phyloP scores from a whole-genome alignment of 495 filamentous ascomycete genomes.

The Penicillium simplicissimum region DNA sequence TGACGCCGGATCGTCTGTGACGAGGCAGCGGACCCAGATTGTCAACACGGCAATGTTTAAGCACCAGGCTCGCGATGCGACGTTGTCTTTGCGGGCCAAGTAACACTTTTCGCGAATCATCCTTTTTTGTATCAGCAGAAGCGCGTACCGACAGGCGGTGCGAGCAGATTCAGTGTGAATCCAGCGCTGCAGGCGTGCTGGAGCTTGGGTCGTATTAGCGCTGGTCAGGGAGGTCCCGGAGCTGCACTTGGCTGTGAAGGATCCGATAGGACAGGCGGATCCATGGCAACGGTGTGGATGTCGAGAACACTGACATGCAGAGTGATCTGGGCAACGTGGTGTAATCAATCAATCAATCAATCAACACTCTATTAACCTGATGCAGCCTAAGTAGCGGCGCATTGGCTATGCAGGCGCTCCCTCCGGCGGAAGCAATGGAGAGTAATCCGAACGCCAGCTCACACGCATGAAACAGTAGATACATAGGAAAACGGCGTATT shows the following conservation, averaged over 20 bases:
- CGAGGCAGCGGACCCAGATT: conserved; percentile 18
- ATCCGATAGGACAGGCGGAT: not conserved
- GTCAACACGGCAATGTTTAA: conserved; percentile 16
- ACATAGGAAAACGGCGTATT: too few relatives aligned
- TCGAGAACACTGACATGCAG: conserved; percentile 10
- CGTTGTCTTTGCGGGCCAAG: conserved; percentile 12
- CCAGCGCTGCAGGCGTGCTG: not conserved
- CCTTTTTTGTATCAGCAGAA: not conserved
- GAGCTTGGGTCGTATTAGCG: not conserved
- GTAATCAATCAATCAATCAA: not conserved
- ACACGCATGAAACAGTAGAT: too few relatives aligned
- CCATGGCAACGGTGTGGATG: not conserved
- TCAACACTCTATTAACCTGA: too few relatives aligned
- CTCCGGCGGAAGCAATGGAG: too few relatives aligned
- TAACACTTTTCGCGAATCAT: conserved; percentile 4
- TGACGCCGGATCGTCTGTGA: not conserved
- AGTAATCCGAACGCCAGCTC: too few relatives aligned
- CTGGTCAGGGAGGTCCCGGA: too few relatives aligned
- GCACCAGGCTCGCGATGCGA: conserved; percentile 23
- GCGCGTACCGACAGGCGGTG: not conserved
- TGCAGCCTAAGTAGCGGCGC: too few relatives aligned
- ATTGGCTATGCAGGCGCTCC: too few relatives aligned
- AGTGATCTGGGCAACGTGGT: conserved; percentile 19
- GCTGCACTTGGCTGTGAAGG: not conserved
- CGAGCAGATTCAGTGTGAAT: not conserved